These are phyloP conservation scores for Orbilia ellipsospora DNA, from an alignment of 2,329 filamentous ascomycete genomes.

Conservation along the genomic window DNA sequence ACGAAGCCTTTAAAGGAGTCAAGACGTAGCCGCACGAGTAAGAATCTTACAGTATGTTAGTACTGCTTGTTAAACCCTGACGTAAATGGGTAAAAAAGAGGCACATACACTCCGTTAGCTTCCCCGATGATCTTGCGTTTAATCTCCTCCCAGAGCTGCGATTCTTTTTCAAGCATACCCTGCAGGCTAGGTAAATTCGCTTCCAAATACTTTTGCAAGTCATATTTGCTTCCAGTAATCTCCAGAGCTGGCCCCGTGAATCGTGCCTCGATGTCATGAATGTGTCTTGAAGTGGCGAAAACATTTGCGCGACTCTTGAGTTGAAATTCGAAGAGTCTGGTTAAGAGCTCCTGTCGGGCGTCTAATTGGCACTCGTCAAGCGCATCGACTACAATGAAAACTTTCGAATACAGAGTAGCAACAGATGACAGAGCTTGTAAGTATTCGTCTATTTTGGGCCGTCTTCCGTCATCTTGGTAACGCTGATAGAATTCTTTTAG, in stretches of 20 bases:
- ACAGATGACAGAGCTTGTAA: neutral
- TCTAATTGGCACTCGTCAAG: constrained; percentile 10
- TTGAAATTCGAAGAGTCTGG: neutral
- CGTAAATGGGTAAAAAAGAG: constrained; percentile 30
- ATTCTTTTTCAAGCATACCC: too few species aligned
- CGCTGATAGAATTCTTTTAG: neutral
- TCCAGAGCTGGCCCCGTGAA: neutral
- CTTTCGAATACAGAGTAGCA: constrained; percentile 9
- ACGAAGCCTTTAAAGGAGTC: neutral
- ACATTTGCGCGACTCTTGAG: neutral
- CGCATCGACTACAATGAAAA: constrained; percentile 12
- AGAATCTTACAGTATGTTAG: neutral
- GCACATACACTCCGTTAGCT: too few species aligned
- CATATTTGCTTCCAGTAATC: neutral
- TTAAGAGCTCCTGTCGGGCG: neutral
- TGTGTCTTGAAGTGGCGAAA: constrained; percentile 53
- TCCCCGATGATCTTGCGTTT: too few species aligned
- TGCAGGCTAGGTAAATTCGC: too few species aligned
- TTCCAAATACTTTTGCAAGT: too few species aligned
- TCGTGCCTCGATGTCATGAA: constrained; percentile 56
- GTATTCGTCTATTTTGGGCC: neutral
- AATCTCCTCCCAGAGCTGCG: too few species aligned
- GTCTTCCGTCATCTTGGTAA: constrained; percentile 35
- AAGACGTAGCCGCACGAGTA: neutral
- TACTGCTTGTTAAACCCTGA: neutral